Evolutionary conservation across 2,329 filamentous ascomycete genomes (phyloP).

Genomic region (Pestalotiopsis sp.): DNA sequence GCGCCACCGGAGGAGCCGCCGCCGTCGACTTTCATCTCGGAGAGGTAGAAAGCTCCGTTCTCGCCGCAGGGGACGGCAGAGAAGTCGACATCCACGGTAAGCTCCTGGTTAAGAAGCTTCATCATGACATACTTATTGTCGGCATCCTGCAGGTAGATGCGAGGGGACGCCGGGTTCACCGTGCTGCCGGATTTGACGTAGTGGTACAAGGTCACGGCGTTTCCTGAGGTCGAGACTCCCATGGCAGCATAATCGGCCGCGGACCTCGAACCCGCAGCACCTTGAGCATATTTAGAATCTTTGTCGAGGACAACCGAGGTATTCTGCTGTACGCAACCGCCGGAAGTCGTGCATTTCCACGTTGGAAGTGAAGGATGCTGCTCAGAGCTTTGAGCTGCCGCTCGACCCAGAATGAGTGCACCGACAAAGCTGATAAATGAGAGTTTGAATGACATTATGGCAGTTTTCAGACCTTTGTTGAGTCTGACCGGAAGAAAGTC

Average conservation of each 20-base stretch:
- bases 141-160: constrained; percentile 57
- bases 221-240: constrained; percentile 21
- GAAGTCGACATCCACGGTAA: constrained; percentile 66
- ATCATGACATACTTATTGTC: constrained; percentile 58
- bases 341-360: constrained; percentile 47
- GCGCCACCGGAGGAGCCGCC: constrained; percentile 47
- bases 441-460: neutral
- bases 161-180: constrained; percentile 25
- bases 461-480: too few relatives aligned
- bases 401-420: neutral
- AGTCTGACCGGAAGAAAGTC: neutral
- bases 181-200: neutral
- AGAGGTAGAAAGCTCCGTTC: constrained; percentile 66
- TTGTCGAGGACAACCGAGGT: constrained; percentile 54
- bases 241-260: constrained; percentile 43
- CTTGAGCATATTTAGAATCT: constrained; percentile 38
- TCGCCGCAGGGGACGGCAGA: constrained; percentile 64
- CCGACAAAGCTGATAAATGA: neutral
- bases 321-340: constrained; percentile 45
- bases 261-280: constrained; percentile 39
- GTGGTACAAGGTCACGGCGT: neutral
- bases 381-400: neutral
- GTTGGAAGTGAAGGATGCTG: constrained; percentile 49
- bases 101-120: constrained; percentile 58
- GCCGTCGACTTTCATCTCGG: constrained; percentile 62